These are phyloP conservation scores for Karstenula rhodostoma DNA, from an alignment of 2,329 filamentous ascomycete genomes.

Conservation along the genomic window DNA sequence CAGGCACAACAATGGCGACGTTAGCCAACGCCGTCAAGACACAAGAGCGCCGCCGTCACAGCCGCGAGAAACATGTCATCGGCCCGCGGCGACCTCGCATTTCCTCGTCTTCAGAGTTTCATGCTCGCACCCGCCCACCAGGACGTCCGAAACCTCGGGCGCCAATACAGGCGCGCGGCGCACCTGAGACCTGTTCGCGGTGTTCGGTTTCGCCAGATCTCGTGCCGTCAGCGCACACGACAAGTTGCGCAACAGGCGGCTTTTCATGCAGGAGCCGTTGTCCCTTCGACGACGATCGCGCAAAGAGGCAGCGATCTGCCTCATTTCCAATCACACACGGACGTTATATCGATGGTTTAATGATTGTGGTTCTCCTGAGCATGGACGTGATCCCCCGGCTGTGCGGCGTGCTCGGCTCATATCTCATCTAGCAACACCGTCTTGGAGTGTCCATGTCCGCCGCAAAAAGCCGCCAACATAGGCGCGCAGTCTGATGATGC, in stretches of 20 bases:
- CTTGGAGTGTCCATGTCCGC: neutral
- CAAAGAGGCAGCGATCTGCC: slow-evolving; percentile 16
- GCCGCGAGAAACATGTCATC: slow-evolving; percentile 1
- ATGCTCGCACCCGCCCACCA: slow-evolving; percentile 1
- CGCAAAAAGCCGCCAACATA: slow-evolving; percentile 6
- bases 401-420: slow-evolving; percentile 10
- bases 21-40: neutral
- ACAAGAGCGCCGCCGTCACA: neutral
- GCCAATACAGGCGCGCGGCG: slow-evolving; percentile 1
- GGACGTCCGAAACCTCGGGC: slow-evolving; percentile 10
- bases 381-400: slow-evolving; percentile 21
- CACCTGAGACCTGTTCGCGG: slow-evolving; percentile 5
- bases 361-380: slow-evolving; percentile 36
- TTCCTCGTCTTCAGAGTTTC: neutral
- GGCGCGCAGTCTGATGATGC: slow-evolving; percentile 7
- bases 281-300: slow-evolving; percentile 21
- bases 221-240: slow-evolving; percentile 4
- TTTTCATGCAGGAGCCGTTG: slow-evolving; percentile 16
- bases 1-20: neutral
- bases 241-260: slow-evolving; percentile 10
- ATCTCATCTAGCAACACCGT: neutral
- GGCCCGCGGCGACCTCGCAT: neutral
- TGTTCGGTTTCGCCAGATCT: neutral
- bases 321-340: slow-evolving; percentile 24
- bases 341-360: slow-evolving; percentile 25